phyloP scores from a whole-genome alignment of 2,329 filamentous ascomycete genomes.

The Aspergillus fumigatiaffinis region DNA sequence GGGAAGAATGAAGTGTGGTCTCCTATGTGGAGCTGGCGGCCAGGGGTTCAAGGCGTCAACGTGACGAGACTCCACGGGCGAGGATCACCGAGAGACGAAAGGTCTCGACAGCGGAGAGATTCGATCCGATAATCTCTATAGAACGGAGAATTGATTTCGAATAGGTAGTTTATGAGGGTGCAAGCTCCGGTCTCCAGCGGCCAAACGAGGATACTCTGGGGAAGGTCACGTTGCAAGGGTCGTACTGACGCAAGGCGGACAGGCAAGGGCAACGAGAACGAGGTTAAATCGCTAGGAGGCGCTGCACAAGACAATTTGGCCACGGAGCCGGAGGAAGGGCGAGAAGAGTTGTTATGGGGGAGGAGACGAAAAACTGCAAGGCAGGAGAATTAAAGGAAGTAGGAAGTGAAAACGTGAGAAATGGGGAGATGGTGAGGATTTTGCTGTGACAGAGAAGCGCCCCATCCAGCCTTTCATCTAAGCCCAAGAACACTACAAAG shows the following conservation, averaged over 20 bases:
- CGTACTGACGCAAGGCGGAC: conserved; percentile 27
- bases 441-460: conserved; percentile 9
- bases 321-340: conserved; percentile 20
- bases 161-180: conserved; percentile 9
- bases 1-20: conserved; percentile 1
- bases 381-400: conserved; percentile 14
- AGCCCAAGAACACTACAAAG: conserved; percentile 6
- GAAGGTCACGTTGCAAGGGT: conserved; percentile 28
- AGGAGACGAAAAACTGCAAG: conserved; percentile 6
- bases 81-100: conserved; percentile 4
- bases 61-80: conserved; percentile 7
- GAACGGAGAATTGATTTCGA: conserved; percentile 9
- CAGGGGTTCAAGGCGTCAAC: conserved; percentile 19
- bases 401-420: conserved; percentile 7
- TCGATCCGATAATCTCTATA: conserved; percentile 7
- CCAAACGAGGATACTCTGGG: conserved; percentile 17
- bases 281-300: conserved; percentile 14
- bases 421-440: conserved; percentile 9
- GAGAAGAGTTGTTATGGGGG: conserved; percentile 1
- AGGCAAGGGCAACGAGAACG: conserved; percentile 21
- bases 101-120: conserved; percentile 13
- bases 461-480: not conserved
- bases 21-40: conserved; percentile 10
- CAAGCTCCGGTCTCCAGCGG: conserved; percentile 22
- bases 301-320: conserved; percentile 12